Conservation (phyloP, 139 green algal species). For the Chlorella sp. region DNA sequence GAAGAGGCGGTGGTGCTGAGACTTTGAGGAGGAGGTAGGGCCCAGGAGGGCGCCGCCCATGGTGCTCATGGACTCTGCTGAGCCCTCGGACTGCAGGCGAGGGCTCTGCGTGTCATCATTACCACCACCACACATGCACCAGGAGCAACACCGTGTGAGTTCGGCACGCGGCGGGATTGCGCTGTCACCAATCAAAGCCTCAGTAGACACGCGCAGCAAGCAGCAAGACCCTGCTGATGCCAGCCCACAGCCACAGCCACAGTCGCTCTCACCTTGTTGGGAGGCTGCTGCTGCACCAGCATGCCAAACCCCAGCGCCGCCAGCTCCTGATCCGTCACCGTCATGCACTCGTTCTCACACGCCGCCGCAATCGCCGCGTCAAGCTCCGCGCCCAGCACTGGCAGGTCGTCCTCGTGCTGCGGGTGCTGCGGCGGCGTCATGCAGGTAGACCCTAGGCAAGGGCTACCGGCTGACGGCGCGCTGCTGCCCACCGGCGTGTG, state of each 20-base stretch:
- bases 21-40: too few species aligned
- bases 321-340: constrained; percentile 15
- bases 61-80: neutral
- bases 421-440: neutral
- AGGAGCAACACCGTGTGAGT: too few species aligned
- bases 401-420: neutral
- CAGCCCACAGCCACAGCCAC: too few species aligned
- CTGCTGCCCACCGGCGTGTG: neutral
- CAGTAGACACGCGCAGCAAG: too few species aligned
- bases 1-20: too few species aligned
- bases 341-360: neutral
- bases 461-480: neutral
- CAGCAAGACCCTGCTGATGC: too few species aligned
- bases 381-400: neutral
- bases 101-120: neutral
- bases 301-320: neutral
- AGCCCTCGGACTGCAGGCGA: neutral
- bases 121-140: neutral
- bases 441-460: neutral
- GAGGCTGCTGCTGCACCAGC: neutral
- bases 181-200: too few species aligned
- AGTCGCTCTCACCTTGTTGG: too few species aligned
- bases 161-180: too few species aligned
- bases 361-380: neutral
- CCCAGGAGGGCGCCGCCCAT: too few species aligned